These are phyloP conservation scores for Candida nitratophila DNA, from an alignment of 805 yeast genomes.

Conservation along the genomic window DNA sequence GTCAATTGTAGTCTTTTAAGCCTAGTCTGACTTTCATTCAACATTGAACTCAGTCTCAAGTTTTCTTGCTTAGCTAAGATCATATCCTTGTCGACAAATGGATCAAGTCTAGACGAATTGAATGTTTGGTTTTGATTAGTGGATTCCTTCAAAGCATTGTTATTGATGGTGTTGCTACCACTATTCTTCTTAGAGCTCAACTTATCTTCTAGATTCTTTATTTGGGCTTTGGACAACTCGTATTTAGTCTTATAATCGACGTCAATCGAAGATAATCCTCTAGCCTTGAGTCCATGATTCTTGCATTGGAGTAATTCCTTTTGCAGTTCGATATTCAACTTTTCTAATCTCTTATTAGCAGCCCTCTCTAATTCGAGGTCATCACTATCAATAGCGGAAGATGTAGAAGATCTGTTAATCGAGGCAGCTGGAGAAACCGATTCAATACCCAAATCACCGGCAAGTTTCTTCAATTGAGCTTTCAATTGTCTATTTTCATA, in stretches of 20 bases:
- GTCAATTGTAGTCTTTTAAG: slow-evolving; percentile 22
- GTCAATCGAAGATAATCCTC: slow-evolving; percentile 27
- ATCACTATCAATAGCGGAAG: background rate
- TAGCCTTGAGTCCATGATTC: slow-evolving; percentile 21
- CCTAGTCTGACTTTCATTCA: slow-evolving; percentile 29
- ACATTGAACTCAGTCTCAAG: slow-evolving; percentile 25
- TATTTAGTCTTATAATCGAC: slow-evolving; percentile 37
- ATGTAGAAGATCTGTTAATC: background rate
- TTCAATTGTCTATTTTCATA: slow-evolving; percentile 46
- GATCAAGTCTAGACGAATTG: slow-evolving; percentile 6
- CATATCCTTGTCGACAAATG: slow-evolving; percentile 16
- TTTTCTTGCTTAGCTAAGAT: slow-evolving; percentile 25
- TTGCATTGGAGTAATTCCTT: slow-evolving; percentile 27
- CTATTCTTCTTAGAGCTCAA: slow-evolving; percentile 20
- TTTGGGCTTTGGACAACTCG: slow-evolving; percentile 38
- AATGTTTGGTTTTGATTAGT: slow-evolving; percentile 9
- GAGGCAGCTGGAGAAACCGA: background rate
- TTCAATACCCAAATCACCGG: slow-evolving; percentile 1
- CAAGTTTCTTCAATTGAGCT: slow-evolving; percentile 33
- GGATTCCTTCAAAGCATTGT: slow-evolving; percentile 24
- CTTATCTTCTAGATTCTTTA: slow-evolving; percentile 32
- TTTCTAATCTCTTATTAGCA: slow-evolving; percentile 25
- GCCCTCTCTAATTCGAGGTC: slow-evolving; percentile 17
- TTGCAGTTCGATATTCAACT: slow-evolving; percentile 25
- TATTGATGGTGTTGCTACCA: slow-evolving; percentile 17